These are phyloP conservation scores for Thraustotheca clavata DNA, from an alignment of 352 stramenopile genomes.

Conservation along the genomic window DNA sequence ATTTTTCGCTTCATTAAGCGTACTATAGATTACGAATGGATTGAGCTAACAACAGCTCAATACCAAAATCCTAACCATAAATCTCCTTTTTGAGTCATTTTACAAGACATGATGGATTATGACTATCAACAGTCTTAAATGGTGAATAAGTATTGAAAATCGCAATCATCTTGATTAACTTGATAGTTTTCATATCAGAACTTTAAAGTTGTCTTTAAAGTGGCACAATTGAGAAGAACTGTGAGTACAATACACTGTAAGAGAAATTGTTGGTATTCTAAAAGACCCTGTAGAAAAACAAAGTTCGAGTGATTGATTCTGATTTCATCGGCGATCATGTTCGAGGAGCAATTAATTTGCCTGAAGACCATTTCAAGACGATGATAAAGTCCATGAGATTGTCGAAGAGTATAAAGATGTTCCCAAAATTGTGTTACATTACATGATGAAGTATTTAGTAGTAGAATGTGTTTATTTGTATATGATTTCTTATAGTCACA, in stretches of 20 bases:
- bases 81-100: too few species aligned
- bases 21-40: too few species aligned
- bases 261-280: slow-evolving; percentile 9
- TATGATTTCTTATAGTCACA: too few species aligned
- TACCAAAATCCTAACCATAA: too few species aligned
- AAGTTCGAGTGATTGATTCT: slow-evolving; percentile 26
- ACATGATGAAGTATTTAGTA: slow-evolving; percentile 51
- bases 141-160: too few species aligned
- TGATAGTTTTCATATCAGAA: too few species aligned
- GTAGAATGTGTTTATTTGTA: too few species aligned
- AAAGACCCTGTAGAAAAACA: slow-evolving; percentile 8
- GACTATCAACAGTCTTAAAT: too few species aligned
- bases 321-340: slow-evolving; percentile 30
- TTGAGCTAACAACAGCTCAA: too few species aligned
- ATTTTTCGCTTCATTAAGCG: too few species aligned
- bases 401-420: slow-evolving; percentile 56
- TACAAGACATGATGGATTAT: too few species aligned
- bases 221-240: not conserved
- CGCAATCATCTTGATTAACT: too few species aligned
- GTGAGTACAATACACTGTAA: slow-evolving; percentile 1
- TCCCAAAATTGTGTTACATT: slow-evolving; percentile 73
- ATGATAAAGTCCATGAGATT: slow-evolving; percentile 70
- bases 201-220: not conserved
- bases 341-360: slow-evolving; percentile 55
- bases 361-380: slow-evolving; percentile 73